Percentiles rank a stretch among this genome's conserved stretches.
Evolutionary conservation across 1,139 yeast species (phyloP).

Genomic region (Candida sp.): DNA sequence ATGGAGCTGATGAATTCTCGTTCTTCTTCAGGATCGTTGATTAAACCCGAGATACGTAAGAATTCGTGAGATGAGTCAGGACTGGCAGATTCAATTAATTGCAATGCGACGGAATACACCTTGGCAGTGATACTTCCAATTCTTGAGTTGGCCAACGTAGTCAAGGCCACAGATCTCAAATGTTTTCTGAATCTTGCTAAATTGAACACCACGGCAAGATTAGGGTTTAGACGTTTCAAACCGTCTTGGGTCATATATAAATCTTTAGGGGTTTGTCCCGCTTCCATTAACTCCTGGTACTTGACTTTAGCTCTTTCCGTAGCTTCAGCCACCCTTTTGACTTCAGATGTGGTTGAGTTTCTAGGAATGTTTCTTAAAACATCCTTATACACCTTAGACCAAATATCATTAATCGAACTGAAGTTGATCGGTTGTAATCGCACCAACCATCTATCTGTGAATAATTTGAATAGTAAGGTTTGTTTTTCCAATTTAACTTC

Average conservation of each 20-base stretch:
- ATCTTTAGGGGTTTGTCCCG: conserved; percentile 26
- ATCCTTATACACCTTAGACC: conserved; percentile 52
- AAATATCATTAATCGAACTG: conserved; percentile 52
- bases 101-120: conserved; percentile 60
- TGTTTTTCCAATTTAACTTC: conserved; percentile 20
- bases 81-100: conserved; percentile 54
- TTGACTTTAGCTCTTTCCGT: conserved; percentile 55
- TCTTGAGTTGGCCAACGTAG: conserved; percentile 60
- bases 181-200: conserved; percentile 65
- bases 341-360: conserved; percentile 50
- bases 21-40: conserved; percentile 40
- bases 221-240: conserved; percentile 40
- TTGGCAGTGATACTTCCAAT: conserved; percentile 68
- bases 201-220: conserved; percentile 58
- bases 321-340: conserved; percentile 64
- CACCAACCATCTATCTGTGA: conserved; percentile 55
- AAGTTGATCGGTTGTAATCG: conserved; percentile 35
- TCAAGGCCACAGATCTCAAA: conserved; percentile 62
- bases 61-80: conserved; percentile 36
- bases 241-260: conserved; percentile 30
- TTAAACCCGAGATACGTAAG: conserved; percentile 31
- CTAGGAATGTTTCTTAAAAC: conserved; percentile 50
- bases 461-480: conserved; percentile 41
- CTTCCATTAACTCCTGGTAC: conserved; percentile 31
- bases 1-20: conserved; percentile 21